These are phyloP conservation scores for Solanum piurae DNA, from an alignment of 257 asterid species.

Conservation along the genomic window DNA sequence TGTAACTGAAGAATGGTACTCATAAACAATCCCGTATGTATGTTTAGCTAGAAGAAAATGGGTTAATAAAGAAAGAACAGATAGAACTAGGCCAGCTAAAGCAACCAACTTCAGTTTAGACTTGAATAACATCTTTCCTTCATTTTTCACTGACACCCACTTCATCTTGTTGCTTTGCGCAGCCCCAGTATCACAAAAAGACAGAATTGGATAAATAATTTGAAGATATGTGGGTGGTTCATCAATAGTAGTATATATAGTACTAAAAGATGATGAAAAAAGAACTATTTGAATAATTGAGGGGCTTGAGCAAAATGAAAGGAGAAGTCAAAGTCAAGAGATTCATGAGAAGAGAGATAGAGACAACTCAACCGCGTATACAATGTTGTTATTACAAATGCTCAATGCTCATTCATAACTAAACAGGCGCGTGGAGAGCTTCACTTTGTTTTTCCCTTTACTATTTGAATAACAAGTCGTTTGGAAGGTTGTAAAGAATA, in stretches of 20 bases:
- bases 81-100: constrained; percentile 63
- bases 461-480: not conserved
- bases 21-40: constrained; percentile 54
- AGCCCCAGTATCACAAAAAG: not conserved
- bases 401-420: not conserved
- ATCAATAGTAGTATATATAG: not conserved
- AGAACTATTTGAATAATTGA: not conserved
- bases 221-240: not conserved
- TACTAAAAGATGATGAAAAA: not conserved
- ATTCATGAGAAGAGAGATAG: not conserved
- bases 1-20: constrained; percentile 77
- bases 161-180: not conserved
- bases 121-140: constrained; percentile 62
- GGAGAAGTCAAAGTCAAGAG: not conserved
- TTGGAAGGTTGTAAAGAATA: too few species aligned
- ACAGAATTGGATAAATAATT: not conserved
- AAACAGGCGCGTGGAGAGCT: not conserved
- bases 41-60: constrained; percentile 89
- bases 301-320: not conserved
- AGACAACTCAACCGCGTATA: not conserved
- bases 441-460: not conserved
- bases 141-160: constrained; percentile 49
- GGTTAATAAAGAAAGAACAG: constrained; percentile 66
- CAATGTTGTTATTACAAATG: not conserved
- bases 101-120: constrained; percentile 75